Conservation (phyloP, 2,329 filamentous ascomycete genomes). For the Volutella citrinella region DNA sequence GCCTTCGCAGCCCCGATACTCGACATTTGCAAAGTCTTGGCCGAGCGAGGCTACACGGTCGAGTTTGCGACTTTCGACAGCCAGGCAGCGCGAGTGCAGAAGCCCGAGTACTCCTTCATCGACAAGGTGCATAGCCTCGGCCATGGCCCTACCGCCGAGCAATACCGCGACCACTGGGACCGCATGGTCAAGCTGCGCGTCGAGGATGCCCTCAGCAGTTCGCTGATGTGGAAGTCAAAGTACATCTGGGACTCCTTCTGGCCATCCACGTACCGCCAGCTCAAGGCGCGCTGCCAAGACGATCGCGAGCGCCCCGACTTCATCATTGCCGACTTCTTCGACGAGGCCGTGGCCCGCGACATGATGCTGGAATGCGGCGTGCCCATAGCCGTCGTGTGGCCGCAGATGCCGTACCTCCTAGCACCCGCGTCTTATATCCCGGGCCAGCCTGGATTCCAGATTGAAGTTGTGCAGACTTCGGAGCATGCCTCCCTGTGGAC, state of each 20-base stretch:
- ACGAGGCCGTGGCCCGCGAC: slow-evolving; percentile 35
- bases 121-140: not conserved
- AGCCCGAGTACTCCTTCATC: not conserved
- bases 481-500: slow-evolving; percentile 36
- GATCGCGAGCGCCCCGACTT: slow-evolving; percentile 29
- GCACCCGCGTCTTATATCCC: slow-evolving; percentile 36
- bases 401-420: slow-evolving; percentile 38
- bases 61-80: not conserved
- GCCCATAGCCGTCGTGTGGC: slow-evolving; percentile 36
- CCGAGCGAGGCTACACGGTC: not conserved
- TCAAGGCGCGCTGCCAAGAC: slow-evolving; percentile 11
- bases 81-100: not conserved
- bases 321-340: slow-evolving; percentile 40
- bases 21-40: not conserved
- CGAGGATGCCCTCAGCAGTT: not conserved
- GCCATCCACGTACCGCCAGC: slow-evolving; percentile 22
- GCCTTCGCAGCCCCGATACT: not conserved
- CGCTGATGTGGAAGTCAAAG: not conserved
- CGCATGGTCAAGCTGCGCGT: not conserved
- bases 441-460: slow-evolving; percentile 38
- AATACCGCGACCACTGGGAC: not conserved
- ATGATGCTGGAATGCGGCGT: slow-evolving; percentile 32
- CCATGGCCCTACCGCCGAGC: not conserved
- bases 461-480: slow-evolving; percentile 32
- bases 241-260: slow-evolving; percentile 34